Conservation (phyloP, 164 flowering plant species). For the Tetrastigma voinierianum region DNA sequence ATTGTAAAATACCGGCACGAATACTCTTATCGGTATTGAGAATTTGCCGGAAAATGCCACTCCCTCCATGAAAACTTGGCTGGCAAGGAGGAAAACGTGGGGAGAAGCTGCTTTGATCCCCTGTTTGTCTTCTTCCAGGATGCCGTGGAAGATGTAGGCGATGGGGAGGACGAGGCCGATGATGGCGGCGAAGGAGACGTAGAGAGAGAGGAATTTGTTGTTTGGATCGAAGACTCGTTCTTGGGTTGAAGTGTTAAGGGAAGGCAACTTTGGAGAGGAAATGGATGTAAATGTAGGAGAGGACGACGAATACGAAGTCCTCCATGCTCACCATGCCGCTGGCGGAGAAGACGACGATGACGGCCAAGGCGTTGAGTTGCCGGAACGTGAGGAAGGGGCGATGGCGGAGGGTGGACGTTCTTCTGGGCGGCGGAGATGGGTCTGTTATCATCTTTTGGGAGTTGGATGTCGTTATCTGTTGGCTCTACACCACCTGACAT, state of each 20-base stretch:
- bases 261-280: slow-evolving; percentile 41
- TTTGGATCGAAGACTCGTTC: slow-evolving; percentile 26
- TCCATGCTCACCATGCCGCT: no score
- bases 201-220: slow-evolving; percentile 30
- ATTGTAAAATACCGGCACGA: slow-evolving; percentile 71
- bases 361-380: slow-evolving; percentile 40
- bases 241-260: slow-evolving; percentile 21
- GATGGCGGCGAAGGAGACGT: slow-evolving; percentile 43
- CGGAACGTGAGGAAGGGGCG: slow-evolving; percentile 33
- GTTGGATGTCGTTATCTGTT: slow-evolving; percentile 34
- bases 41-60: slow-evolving; percentile 42
- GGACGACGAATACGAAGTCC: no score
- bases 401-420: background rate
- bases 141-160: no score
- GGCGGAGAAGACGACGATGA: slow-evolving; percentile 33
- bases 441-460: slow-evolving; percentile 32
- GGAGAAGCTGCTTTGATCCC: no score
- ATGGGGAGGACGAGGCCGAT: slow-evolving; percentile 57
- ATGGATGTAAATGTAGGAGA: no score
- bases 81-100: no score
- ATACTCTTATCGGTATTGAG: slow-evolving; percentile 52
- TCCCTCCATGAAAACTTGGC: slow-evolving; percentile 68
- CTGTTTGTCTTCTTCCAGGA: no score
- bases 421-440: background rate
- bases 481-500: slow-evolving; percentile 71